These are phyloP conservation scores for Rhizopogon vesiculosus DNA, from an alignment of 768 basidiomycete genomes.

Conservation along the genomic window DNA sequence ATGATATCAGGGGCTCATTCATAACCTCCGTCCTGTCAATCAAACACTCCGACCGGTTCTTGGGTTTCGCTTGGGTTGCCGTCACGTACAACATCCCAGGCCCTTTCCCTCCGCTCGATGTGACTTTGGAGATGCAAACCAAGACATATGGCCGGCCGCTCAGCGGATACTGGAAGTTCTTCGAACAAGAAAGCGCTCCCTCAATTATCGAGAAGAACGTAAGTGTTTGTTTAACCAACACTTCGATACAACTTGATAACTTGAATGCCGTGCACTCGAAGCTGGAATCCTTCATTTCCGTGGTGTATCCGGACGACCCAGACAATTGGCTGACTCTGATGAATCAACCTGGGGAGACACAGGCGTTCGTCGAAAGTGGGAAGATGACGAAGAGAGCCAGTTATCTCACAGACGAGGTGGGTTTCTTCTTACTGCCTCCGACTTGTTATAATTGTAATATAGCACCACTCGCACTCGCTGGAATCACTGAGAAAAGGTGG, in stretches of 20 bases:
- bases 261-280: constrained; percentile 5
- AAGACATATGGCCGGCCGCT: constrained; percentile 31
- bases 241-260: background rate
- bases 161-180: constrained; percentile 39
- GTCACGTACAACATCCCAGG: constrained; percentile 29
- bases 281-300: constrained; percentile 36
- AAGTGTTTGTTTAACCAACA: constrained; percentile 8
- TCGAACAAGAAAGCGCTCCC: constrained; percentile 27
- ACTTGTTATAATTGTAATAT: constrained; percentile 1
- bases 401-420: constrained; percentile 31
- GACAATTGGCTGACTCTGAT: constrained; percentile 30
- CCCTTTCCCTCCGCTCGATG: constrained; percentile 21
- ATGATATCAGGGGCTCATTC: constrained; percentile 28
- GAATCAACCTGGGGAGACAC: constrained; percentile 28
- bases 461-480: constrained; percentile 25
- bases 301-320: constrained; percentile 31
- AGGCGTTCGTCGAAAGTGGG: constrained; percentile 24
- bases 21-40: constrained; percentile 32
- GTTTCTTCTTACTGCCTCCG: background rate
- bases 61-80: constrained; percentile 33
- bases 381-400: constrained; percentile 15
- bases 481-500: constrained; percentile 26
- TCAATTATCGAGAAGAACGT: constrained; percentile 30
- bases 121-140: constrained; percentile 20
- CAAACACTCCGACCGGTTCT: constrained; percentile 35